Evolutionary conservation across 345 rosid species (phyloP).

Genomic region (Salix brachista): DNA sequence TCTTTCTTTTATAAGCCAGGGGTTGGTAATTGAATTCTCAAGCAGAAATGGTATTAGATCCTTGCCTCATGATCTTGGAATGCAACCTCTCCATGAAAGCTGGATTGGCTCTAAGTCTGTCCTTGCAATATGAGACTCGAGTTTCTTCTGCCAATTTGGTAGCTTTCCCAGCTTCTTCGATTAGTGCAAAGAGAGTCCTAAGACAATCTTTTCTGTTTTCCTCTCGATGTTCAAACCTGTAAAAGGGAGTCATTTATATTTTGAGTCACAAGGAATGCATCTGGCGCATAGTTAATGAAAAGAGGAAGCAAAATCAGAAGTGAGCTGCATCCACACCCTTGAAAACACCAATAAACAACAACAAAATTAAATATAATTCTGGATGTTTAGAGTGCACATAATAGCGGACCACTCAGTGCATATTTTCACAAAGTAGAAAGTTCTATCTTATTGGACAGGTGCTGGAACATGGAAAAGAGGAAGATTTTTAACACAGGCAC

Average conservation of each 20-base stretch:
- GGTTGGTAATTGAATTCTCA: neutral
- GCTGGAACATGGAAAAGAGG: too few relatives aligned
- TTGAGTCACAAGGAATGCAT: neutral
- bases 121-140: conserved; percentile 66
- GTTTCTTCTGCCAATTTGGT: conserved; percentile 67
- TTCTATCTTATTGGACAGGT: too few relatives aligned
- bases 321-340: too few relatives aligned
- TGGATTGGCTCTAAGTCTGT: conserved; percentile 71
- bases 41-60: conserved; percentile 25
- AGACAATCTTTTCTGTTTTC: conserved; percentile 96
- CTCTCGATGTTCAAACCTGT: conserved; percentile 89
- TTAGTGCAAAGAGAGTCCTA: conserved; percentile 63
- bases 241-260: conserved; percentile 5
- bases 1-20: neutral
- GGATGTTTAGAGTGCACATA: neutral
- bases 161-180: conserved; percentile 89
- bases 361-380: too few relatives aligned
- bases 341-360: too few relatives aligned
- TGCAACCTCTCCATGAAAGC: conserved; percentile 83
- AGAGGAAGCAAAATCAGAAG: too few relatives aligned
- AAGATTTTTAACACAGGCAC: too few relatives aligned
- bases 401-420: too few relatives aligned
- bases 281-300: too few relatives aligned
- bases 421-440: too few relatives aligned
- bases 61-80: conserved; percentile 51